A percentile compares a stretch with the other conserved stretches of the same genome.
phyloP scores from a whole-genome alignment of 306 rosid species.

The Dalbergia cochinchinensis region DNA sequence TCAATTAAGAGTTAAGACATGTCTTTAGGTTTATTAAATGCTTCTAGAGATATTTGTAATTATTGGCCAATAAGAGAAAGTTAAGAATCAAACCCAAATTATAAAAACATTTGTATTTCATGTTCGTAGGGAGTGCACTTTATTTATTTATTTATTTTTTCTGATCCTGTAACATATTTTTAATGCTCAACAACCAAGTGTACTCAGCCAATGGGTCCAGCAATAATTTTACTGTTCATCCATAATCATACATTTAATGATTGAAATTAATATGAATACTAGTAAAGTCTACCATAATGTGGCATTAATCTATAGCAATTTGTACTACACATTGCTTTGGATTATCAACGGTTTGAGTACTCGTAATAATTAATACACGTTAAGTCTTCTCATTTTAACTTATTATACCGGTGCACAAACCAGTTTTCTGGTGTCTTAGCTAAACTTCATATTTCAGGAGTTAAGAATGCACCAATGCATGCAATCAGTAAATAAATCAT shows the following conservation, averaged over 20 bases:
- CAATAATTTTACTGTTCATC: neutral
- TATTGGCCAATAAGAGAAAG: too few species aligned
- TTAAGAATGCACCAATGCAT: neutral
- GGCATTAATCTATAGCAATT: neutral
- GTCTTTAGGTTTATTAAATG: too few species aligned
- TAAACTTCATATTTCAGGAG: neutral
- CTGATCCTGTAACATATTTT: too few species aligned
- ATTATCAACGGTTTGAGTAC: neutral
- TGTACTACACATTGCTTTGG: neutral
- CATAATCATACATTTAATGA: slow-evolving; percentile 38
- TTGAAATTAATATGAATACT: neutral
- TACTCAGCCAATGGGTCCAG: slow-evolving; percentile 14
- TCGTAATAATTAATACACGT: neutral
- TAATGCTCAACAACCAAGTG: neutral
- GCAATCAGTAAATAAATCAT: too few species aligned
- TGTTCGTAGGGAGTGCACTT: too few species aligned
- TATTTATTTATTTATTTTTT: too few species aligned
- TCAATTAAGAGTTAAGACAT: too few species aligned
- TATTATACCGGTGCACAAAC: neutral
- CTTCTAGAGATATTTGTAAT: too few species aligned
- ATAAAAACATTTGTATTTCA: too few species aligned
- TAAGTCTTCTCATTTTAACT: neutral
- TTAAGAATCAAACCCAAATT: too few species aligned
- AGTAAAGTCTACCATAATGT: slow-evolving; percentile 14
- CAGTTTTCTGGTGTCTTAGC: neutral